These are phyloP conservation scores for Craterostigma plantagineum DNA, from an alignment of 257 asterid genomes.

Conservation along the genomic window DNA sequence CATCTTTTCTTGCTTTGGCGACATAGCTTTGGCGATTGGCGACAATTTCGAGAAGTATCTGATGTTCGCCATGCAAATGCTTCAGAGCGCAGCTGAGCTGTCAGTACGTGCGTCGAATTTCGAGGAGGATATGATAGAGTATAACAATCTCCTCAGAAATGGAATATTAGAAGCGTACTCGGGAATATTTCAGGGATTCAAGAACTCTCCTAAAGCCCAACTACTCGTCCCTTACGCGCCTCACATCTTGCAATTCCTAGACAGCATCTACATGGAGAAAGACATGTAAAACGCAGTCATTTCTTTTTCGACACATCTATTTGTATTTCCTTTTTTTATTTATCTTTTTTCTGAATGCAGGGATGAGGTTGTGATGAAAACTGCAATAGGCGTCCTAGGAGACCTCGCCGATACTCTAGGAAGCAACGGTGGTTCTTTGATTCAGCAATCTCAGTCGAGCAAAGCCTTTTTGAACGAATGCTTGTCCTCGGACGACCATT, in stretches of 20 bases:
- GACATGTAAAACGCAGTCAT: constrained; percentile 35
- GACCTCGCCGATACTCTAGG: constrained; percentile 91
- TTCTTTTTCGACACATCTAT: too few species aligned
- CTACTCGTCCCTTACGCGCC: constrained; percentile 59
- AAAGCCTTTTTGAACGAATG: constrained; percentile 72
- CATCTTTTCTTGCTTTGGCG: constrained; percentile 80
- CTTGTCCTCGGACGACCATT: constrained; percentile 73
- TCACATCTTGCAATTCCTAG: constrained; percentile 70
- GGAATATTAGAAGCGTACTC: constrained; percentile 85
- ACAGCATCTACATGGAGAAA: constrained; percentile 61
- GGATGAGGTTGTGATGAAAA: constrained; percentile 89
- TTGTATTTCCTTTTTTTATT: neutral
- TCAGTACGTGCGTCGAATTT: constrained; percentile 47
- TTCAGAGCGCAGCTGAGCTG: constrained; percentile 77
- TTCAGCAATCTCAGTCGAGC: constrained; percentile 72
- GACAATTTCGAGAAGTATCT: constrained; percentile 70
- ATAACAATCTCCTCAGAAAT: constrained; percentile 51
- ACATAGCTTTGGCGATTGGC: constrained; percentile 69
- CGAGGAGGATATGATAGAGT: constrained; percentile 68
- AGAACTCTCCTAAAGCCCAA: constrained; percentile 64
- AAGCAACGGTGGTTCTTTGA: constrained; percentile 65
- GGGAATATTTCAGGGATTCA: constrained; percentile 74
- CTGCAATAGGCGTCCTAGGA: constrained; percentile 86
- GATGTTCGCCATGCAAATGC: constrained; percentile 86
- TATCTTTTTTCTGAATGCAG: constrained; percentile 20